Base-by-base conservation (phyloP, 1,284 basidiomycete species). In the Ceratobasidium sp. region DNA sequence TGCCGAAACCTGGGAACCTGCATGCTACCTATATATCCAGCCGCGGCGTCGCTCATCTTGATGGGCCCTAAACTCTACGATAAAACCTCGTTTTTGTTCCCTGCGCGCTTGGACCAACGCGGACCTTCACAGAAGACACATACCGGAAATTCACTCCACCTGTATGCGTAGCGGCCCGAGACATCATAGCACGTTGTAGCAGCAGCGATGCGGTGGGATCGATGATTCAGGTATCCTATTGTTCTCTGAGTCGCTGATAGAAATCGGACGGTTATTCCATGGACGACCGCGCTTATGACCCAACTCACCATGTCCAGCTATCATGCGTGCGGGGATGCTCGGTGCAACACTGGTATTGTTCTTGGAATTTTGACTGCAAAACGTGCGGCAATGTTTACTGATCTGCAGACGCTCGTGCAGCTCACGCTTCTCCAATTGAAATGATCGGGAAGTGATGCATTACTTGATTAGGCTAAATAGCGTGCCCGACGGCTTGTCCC, bases 61-160 rank as follows among this genome's bases (percentile, higher is more conserved):
- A 61, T 71, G 30, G 26, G 47, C 16, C 55, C 38, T 38, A 49
- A 49, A 59, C 47, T 59, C 67, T 59, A 32, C 67, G 46, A 46
- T 44, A 46, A 59, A 59, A 46, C 67, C 67, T 59, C 67, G 67
- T 69, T 69, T 71, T 71, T 71, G 67, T 71, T 59, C 57, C 67
- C 47, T 71, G 67, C 41, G 67, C 32, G 30, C 57, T 71, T 71
- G 67, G 57, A 18, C 67, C 54, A 38, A 46, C 23, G 44, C 30
- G 67, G 57, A 55, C 30, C 50, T 63, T 59, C 32, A 55, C 44
- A 23, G 46, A 61, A 59, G 66, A 6, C 43, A 16, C 41, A 32
- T n/a, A n/a, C 28, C n/a, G 54, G n/a, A 61, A 71, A 38, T 59
- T 32, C 35, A 3, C 38, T 50, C 41, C 30, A 47, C 61, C 61